Conservation (phyloP, 371 early-diverging fungal genomes). For the Lichtheimia hyalospora region DNA sequence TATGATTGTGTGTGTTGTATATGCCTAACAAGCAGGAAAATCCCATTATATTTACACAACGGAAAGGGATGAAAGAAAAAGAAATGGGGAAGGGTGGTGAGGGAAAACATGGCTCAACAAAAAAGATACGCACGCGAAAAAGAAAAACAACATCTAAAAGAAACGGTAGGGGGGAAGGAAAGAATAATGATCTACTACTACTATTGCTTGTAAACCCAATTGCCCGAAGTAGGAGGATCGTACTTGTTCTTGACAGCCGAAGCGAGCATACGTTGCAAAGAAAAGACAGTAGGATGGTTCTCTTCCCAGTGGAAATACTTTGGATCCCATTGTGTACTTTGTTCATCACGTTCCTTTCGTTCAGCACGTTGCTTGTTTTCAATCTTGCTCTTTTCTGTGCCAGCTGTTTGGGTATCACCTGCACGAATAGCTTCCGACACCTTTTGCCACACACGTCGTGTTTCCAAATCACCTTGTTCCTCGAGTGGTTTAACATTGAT, state of each 20-base stretch:
- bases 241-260: conserved; percentile 39
- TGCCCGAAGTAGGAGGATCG: conserved; percentile 35
- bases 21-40: too few relatives aligned
- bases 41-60: too few relatives aligned
- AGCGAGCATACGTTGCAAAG: conserved; percentile 41
- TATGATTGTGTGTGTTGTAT: too few relatives aligned
- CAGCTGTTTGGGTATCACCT: conserved; percentile 66
- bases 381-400: conserved; percentile 66
- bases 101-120: too few relatives aligned
- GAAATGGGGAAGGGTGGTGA: too few relatives aligned
- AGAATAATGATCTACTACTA: too few relatives aligned
- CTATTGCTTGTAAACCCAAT: conserved; percentile 34
- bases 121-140: too few relatives aligned
- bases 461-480: conserved; percentile 66
- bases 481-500: conserved; percentile 42
- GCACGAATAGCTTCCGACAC: conserved; percentile 68
- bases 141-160: too few relatives aligned
- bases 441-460: conserved; percentile 68
- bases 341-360: conserved; percentile 58
- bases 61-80: too few relatives aligned
- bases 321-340: conserved; percentile 59
- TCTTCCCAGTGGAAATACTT: conserved; percentile 54
- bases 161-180: too few relatives aligned
- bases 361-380: conserved; percentile 72
- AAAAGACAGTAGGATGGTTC: conserved; percentile 40